phyloP scores from a whole-genome alignment of 2,329 filamentous ascomycete species.

The Cadophora sp. region DNA sequence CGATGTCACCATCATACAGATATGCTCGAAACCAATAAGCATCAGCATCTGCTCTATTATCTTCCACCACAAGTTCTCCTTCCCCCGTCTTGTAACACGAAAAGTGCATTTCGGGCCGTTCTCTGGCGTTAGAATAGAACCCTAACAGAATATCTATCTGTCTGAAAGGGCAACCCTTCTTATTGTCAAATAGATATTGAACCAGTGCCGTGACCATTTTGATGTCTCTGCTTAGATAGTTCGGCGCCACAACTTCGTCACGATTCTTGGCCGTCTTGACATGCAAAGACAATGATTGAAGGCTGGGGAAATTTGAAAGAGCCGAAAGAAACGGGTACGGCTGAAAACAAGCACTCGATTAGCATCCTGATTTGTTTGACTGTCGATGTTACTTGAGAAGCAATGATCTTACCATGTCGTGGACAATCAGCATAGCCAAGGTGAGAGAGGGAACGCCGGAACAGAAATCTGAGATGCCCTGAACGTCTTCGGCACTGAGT shows the following conservation, averaged over 20 bases:
- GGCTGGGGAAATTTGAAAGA: neutral
- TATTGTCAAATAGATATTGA: neutral
- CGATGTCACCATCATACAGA: neutral
- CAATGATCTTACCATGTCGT: too few species aligned
- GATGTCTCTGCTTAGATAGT: neutral
- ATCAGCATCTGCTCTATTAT: constrained; percentile 2
- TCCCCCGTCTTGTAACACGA: neutral
- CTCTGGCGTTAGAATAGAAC: neutral
- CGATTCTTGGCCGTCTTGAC: neutral
- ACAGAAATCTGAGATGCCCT: too few species aligned
- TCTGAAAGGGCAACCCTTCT: neutral
- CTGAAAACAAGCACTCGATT: neutral
- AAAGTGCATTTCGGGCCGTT: neutral
- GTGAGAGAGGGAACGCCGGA: too few species aligned
- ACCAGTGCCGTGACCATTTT: neutral
- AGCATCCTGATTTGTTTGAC: neutral
- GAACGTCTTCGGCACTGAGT: too few species aligned
- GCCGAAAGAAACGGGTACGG: neutral
- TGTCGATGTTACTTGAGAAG: neutral
- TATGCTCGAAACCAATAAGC: neutral
- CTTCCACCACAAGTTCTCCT: neutral
- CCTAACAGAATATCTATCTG: neutral
- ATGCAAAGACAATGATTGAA: neutral
- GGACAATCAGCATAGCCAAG: too few species aligned
- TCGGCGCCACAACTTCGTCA: neutral